Evolutionary conservation across 805 yeast species (phyloP).

Genomic region (Starmerella roubikii): DNA sequence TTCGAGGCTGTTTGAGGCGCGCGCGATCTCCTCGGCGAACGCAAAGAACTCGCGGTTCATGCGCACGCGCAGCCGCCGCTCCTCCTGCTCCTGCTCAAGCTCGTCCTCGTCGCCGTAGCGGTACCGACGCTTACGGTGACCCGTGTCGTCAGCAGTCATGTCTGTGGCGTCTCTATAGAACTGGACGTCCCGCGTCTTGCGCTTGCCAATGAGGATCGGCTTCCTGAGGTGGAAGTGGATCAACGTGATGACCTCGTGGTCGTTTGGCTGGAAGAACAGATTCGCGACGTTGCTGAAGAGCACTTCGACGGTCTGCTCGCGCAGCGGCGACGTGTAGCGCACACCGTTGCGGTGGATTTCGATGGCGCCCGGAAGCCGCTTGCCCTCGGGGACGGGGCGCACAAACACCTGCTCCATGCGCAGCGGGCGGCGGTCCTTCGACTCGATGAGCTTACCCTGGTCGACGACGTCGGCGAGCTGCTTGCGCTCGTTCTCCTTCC

Average conservation of each 20-base stretch:
- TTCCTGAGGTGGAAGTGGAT: slow-evolving; percentile 85
- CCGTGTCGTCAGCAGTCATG: slow-evolving; percentile 92
- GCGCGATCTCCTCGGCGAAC: slow-evolving; percentile 84
- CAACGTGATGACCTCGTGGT: slow-evolving; percentile 82
- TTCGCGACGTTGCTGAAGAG: slow-evolving; percentile 85
- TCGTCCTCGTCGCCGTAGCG: slow-evolving; percentile 97
- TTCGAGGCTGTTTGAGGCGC: slow-evolving; percentile 72
- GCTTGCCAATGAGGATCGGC: slow-evolving; percentile 91
- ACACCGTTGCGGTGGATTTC: slow-evolving; percentile 94
- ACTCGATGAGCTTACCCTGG: slow-evolving; percentile 76
- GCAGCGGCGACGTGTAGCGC: slow-evolving; percentile 74
- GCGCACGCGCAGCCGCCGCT: slow-evolving; percentile 78
- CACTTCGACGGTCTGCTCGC: slow-evolving; percentile 78
- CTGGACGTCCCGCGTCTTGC: slow-evolving; percentile 89
- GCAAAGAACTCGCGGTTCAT: slow-evolving; percentile 82
- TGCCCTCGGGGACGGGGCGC: slow-evolving; percentile 95
- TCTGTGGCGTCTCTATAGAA: slow-evolving; percentile 95
- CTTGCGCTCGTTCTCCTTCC: slow-evolving; percentile 80
- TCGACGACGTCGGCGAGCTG: slow-evolving; percentile 88
- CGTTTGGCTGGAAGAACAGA: slow-evolving; percentile 88
- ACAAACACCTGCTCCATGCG: slow-evolving; percentile 79
- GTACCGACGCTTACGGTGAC: slow-evolving; percentile 72
- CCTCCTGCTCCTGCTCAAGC: slow-evolving; percentile 96
- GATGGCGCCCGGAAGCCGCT: slow-evolving; percentile 79
- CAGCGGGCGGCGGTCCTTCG: slow-evolving; percentile 69